phyloP scores from a whole-genome alignment of 2,329 filamentous ascomycete species.

The Graphiopsis chlorocephala region DNA sequence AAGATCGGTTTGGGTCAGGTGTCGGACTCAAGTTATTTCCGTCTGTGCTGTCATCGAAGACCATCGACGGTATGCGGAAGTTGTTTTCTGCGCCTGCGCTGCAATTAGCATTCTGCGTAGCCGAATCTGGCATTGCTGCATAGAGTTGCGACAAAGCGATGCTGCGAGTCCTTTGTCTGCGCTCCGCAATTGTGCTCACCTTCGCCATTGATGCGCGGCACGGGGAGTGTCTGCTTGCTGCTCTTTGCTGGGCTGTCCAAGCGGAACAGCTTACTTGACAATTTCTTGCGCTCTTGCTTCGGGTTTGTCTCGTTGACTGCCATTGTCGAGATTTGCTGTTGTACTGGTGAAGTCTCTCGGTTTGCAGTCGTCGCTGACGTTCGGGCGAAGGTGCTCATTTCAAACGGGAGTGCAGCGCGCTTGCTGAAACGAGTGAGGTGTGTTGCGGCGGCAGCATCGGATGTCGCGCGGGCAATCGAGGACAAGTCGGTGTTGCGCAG shows the following conservation, averaged over 20 bases:
- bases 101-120: not conserved
- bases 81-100: slow-evolving; percentile 4
- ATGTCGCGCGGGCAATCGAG: not conserved
- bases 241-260: slow-evolving; percentile 12
- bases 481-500: not conserved
- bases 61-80: slow-evolving; percentile 14
- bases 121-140: not conserved
- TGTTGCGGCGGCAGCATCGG: slow-evolving; percentile 6
- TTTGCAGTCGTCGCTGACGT: slow-evolving; percentile 7
- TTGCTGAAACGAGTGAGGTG: slow-evolving; percentile 11
- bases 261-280: slow-evolving; percentile 13
- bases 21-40: not conserved
- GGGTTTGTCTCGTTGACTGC: slow-evolving; percentile 1
- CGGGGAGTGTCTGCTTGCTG: not conserved
- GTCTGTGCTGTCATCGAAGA: slow-evolving; percentile 13
- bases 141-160: not conserved
- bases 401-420: slow-evolving; percentile 4
- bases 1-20: not conserved
- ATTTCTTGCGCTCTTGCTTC: slow-evolving; percentile 5
- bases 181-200: slow-evolving; percentile 11
- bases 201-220: slow-evolving; percentile 10
- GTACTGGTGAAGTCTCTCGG: slow-evolving; percentile 7
- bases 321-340: not conserved
- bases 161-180: not conserved
- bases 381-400: slow-evolving; percentile 9